Evolutionary conservation across 2,329 filamentous ascomycete genomes (phyloP).

Genomic region (Colletotrichum shisoi): DNA sequence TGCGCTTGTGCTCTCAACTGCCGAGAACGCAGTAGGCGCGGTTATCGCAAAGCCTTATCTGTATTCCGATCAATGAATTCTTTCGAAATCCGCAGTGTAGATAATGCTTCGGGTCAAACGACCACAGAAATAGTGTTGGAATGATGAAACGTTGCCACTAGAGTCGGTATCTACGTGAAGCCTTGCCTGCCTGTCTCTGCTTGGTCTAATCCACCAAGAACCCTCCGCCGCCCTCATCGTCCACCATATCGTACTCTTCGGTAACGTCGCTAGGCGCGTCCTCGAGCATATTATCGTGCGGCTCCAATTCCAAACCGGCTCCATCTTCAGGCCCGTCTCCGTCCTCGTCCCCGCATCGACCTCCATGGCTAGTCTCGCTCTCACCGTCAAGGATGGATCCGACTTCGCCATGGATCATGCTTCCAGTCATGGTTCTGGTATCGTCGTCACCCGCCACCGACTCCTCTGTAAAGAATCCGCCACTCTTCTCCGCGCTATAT

Average conservation of each 20-base stretch:
- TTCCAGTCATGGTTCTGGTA: neutral
- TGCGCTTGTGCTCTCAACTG: neutral
- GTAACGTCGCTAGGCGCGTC: conserved; percentile 53
- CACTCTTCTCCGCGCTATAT: neutral
- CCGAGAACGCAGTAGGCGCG: neutral
- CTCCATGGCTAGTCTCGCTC: neutral
- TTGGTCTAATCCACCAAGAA: conserved; percentile 51
- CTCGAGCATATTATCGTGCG: conserved; percentile 49
- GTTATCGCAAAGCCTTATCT: neutral
- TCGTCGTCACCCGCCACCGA: neutral
- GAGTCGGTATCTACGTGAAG: neutral
- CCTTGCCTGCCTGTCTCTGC: neutral
- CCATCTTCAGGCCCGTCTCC: conserved; percentile 30
- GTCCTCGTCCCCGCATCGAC: neutral
- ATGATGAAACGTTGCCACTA: neutral
- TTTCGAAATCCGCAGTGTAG: neutral
- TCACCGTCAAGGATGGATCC: conserved; percentile 6
- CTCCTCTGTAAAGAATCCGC: conserved; percentile 18
- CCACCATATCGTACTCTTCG: conserved; percentile 55
- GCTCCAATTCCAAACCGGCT: neutral
- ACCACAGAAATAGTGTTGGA: neutral
- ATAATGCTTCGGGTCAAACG: neutral
- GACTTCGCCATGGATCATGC: neutral
- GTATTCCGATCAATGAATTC: neutral
- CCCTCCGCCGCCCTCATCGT: conserved; percentile 57